Base-by-base conservation (phyloP, 805 yeast genomes). In the Cyberlindnera suaveolens region DNA sequence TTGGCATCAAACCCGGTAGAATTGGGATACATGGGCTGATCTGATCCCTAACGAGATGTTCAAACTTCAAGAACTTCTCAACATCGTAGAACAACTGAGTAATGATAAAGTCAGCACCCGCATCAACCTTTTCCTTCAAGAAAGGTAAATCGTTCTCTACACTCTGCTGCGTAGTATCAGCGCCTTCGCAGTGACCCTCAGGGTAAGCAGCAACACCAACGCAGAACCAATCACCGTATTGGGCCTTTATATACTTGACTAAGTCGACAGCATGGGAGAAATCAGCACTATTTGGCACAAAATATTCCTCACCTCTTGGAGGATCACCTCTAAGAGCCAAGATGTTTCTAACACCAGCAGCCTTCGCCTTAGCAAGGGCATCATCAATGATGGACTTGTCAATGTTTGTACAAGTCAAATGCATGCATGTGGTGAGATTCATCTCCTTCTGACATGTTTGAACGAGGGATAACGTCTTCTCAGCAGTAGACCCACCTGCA, bases 141-240 rank as follows among this genome's bases (percentile, higher is more conserved):
- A 74, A 85, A 19, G 66, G 65, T 41, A 83, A 66, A 48, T 87
- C 69, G 33, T 68, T 59, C 19, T 71, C 72, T 8, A 66, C 66
- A 36, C 57, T 52, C 17, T 68, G 62, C 58, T 88, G 72, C 8
- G 77, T 64, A 37, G 66, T 72, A 52, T 82, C 86, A 1, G 88
- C 73, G 13, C 95, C 95, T 58, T 93, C 99, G 3, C 96, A 90
- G 64, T 91, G 97, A 16, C 99, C 99, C 61, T 91, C 99, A 8
- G 99, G 96, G 62, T 91, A 91, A 1, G 95, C 97, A 2, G 99
- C 99, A 14, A 91, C 99, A 47, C 99, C 99, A 43, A 91, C 71
- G 59, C 96, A 85, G 65, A 91, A 91, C 53, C 80, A 83, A 58
- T 85, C 85, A 3, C 87, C 93, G 59, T 90, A 71, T 38, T 77